A percentile compares a stretch with the other conserved stretches of the same genome.
Evolutionary conservation across 2,329 filamentous ascomycete genomes (phyloP).

Genomic region (Cercospora sesami): DNA sequence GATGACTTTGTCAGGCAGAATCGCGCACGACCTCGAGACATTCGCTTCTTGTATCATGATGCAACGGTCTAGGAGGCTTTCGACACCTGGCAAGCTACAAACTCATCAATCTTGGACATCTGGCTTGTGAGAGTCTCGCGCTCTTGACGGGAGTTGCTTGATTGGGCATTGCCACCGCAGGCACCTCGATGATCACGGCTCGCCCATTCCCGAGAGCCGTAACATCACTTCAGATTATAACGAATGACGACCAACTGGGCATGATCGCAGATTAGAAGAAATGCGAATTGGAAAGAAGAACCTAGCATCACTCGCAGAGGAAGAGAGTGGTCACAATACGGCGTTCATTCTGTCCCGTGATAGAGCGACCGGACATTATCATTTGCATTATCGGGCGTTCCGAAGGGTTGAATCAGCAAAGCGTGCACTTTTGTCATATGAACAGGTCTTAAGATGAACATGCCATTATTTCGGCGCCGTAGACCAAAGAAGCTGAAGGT

Average conservation of each 20-base stretch:
- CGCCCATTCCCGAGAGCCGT: background rate
- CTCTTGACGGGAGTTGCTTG: background rate
- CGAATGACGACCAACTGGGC: background rate
- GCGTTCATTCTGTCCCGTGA: background rate
- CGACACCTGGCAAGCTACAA: background rate
- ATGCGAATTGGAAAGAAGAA: background rate
- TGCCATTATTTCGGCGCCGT: conserved; percentile 8
- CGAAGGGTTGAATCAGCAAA: background rate
- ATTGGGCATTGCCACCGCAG: background rate
- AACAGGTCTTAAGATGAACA: background rate
- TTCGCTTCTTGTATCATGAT: conserved; percentile 93
- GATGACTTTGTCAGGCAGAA: conserved; percentile 85
- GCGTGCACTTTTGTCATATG: background rate
- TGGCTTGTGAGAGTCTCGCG: background rate
- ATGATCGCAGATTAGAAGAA: background rate
- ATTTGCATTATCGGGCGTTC: background rate
- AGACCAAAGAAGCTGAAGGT: background rate
- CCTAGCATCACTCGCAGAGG: background rate
- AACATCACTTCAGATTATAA: background rate
- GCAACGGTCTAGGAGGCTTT: conserved; percentile 53
- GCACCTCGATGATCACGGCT: background rate
- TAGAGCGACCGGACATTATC: background rate
- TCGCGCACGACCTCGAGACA: conserved; percentile 76
- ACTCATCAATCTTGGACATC: background rate
- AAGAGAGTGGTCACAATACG: background rate